Conservation (phyloP, 2,329 filamentous ascomycete genomes). For the Rhynchosporium secalis region DNA sequence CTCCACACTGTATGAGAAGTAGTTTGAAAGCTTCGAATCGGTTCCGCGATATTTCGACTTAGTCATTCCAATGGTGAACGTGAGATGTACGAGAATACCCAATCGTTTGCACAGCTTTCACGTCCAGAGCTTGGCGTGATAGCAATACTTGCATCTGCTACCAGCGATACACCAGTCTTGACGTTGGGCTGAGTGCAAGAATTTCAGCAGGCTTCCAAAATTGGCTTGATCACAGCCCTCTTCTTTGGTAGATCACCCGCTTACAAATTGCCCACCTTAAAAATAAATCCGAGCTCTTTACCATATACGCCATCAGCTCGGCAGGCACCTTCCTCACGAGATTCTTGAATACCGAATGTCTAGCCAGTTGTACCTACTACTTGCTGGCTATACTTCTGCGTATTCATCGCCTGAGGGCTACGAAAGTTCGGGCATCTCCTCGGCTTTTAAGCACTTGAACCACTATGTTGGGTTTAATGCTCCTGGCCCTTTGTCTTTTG, state of each 20-base stretch:
- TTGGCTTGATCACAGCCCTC: conserved; percentile 70
- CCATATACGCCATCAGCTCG: background rate
- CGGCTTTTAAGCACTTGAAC: background rate
- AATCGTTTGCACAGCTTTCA: background rate
- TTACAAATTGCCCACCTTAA: conserved; percentile 49
- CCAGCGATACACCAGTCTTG: conserved; percentile 18
- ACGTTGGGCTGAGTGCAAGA: conserved; percentile 67
- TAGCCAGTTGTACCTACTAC: background rate
- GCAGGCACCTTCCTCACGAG: background rate
- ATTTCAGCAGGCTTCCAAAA: conserved; percentile 78
- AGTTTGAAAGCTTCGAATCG: background rate
- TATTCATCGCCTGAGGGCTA: conserved; percentile 58
- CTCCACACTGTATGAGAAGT: background rate
- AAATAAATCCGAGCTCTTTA: background rate
- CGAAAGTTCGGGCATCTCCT: conserved; percentile 73
- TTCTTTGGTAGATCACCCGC: conserved; percentile 73
- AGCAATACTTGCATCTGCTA: conserved; percentile 35
- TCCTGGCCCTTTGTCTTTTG: background rate
- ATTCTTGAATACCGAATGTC: background rate
- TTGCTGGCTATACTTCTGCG: background rate
- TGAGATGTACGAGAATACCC: background rate
- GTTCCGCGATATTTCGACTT: background rate
- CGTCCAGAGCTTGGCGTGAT: background rate
- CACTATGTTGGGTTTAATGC: background rate
- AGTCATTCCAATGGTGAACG: background rate